Base-by-base conservation (phyloP, 441 rosid species). In the Eruca vesicaria region DNA sequence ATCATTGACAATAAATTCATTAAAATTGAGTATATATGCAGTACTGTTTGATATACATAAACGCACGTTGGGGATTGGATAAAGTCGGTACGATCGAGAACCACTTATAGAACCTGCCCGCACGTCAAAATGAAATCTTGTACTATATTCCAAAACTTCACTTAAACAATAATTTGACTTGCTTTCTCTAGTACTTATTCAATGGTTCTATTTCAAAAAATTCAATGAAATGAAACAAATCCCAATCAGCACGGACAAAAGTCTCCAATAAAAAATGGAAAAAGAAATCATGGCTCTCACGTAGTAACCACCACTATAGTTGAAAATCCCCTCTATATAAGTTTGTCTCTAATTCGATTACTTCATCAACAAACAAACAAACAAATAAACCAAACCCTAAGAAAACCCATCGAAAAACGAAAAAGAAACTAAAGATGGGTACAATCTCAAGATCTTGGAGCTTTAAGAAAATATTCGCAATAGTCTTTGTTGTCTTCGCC, bases 261-360 rank as follows among this genome's bases (percentile, higher is more conserved):
- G 68, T 77, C 77, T 48, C 63, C 68, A 19, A 50, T 59, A 48
- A 4, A 77, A 69, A 64, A 11, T 3, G 20, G 0, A 52, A 50
- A 36, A 62, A 12, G 52, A 56, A 74, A 82, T 83, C 84, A 86
- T 84, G 87, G 83, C 80, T 58, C 75, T 79, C 92, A 86, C 87
- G 87, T 86, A 84, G 78, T 52, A 48, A 70, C 82, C 66, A 73
- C 79, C 41, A 70, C 53, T 48, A 29, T 69, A 11, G 29, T 53
- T 53, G 29, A 28, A 29, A 36, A 59, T 2, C 19, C 60, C n/a
- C 20, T 85, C 76, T 84, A 57, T 68, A 26, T 20, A 72, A 65
- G 67, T 33, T 29, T n/a, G 61, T 63, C 67, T 10, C 29, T 58
- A 69, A 66, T 76, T 66, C 78, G 71, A 68, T 75, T 53, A 60